These are phyloP conservation scores for Golubevia sp. DNA, from an alignment of 1,284 basidiomycete genomes.

Conservation along the genomic window DNA sequence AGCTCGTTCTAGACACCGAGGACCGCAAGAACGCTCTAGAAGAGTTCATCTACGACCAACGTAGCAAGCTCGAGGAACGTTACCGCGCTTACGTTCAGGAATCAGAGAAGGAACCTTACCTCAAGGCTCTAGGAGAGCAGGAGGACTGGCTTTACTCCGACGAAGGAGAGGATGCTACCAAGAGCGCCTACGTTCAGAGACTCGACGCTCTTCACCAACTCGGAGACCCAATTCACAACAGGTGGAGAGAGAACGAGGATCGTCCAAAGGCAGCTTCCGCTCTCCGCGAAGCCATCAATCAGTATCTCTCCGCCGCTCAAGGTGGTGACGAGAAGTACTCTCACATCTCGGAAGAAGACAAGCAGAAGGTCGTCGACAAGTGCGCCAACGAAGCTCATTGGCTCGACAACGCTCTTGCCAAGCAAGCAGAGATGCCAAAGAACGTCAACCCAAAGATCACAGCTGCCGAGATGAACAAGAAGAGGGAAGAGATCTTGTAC, in stretches of 20 bases:
- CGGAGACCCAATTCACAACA: conserved; percentile 47
- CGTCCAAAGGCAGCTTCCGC: conserved; percentile 53
- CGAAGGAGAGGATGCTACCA: conserved; percentile 57
- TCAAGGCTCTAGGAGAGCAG: conserved; percentile 40
- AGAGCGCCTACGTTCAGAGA: conserved; percentile 52
- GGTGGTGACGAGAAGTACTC: conserved; percentile 54
- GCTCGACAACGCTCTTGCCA: conserved; percentile 55
- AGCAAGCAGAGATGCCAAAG: conserved; percentile 58
- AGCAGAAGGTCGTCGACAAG: conserved; percentile 59
- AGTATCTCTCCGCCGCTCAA: conserved; percentile 49
- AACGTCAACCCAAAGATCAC: conserved; percentile 57
- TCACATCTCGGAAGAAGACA: conserved; percentile 57
- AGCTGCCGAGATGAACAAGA: conserved; percentile 48
- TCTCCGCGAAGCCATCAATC: conserved; percentile 54
- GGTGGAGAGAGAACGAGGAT: conserved; percentile 50
- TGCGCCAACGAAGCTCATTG: conserved; percentile 54
- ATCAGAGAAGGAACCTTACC: conserved; percentile 55
- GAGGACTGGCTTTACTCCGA: conserved; percentile 61
- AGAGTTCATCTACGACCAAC: conserved; percentile 61
- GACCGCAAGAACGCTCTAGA: conserved; percentile 61
- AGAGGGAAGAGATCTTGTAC: conserved; percentile 57
- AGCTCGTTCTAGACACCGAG: conserved; percentile 60
- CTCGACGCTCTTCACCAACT: conserved; percentile 51
- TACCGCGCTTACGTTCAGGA: conserved; percentile 44
- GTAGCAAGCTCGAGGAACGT: conserved; percentile 56